These are phyloP conservation scores for Monosporozyma servazzii DNA, from an alignment of 805 yeast species.

Conservation along the genomic window DNA sequence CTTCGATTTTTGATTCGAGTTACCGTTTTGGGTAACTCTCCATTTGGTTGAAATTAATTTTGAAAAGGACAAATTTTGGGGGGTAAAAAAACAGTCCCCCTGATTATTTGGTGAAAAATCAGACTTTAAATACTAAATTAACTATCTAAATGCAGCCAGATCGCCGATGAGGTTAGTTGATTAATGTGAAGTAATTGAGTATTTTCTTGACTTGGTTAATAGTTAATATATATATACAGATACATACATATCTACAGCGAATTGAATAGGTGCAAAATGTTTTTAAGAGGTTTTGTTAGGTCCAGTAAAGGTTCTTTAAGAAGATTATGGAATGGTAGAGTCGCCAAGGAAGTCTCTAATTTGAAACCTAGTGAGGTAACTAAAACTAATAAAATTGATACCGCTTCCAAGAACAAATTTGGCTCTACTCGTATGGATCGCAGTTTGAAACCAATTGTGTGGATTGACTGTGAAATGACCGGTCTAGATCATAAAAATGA, in stretches of 20 bases:
- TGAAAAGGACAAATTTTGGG: neutral
- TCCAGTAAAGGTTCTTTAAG: neutral
- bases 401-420: neutral
- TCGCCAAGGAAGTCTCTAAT: neutral
- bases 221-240: neutral
- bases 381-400: neutral
- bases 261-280: neutral
- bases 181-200: neutral
- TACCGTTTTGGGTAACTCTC: neutral
- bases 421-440: neutral
- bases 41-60: neutral
- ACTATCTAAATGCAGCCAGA: neutral
- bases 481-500: slow-evolving; percentile 79
- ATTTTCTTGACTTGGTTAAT: neutral
- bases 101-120: neutral
- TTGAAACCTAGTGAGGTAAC: neutral
- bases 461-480: slow-evolving; percentile 99
- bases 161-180: neutral
- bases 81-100: neutral
- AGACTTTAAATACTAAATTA: neutral
- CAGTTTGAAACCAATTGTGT: slow-evolving; percentile 46
- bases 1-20: neutral
- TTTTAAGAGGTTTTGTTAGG: neutral
- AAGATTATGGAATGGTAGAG: neutral
- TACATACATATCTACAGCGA: neutral